These are phyloP conservation scores for Ganoderma lucidum DNA, from an alignment of 1,284 basidiomycete genomes.

Conservation along the genomic window DNA sequence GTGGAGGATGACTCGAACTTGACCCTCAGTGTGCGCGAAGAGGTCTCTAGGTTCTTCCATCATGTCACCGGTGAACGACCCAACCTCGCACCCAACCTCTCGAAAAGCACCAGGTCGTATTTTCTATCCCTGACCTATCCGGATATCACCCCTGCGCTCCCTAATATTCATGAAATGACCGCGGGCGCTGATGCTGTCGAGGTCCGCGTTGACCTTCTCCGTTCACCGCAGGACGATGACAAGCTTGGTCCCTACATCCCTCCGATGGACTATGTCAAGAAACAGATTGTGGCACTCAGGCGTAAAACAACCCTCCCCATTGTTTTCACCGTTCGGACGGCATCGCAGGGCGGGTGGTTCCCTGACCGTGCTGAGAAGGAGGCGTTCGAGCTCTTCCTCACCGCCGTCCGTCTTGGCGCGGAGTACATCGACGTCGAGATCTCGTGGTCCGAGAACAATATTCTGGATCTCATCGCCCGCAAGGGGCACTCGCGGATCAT, in stretches of 20 bases:
- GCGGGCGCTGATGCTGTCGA: constrained; percentile 95
- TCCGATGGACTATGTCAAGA: constrained; percentile 76
- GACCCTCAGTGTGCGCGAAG: constrained; percentile 44
- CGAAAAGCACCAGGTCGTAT: constrained; percentile 75
- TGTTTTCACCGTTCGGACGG: constrained; percentile 91
- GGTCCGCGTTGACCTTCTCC: constrained; percentile 91
- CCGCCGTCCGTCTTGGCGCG: constrained; percentile 85
- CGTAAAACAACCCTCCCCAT: constrained; percentile 85
- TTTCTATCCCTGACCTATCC: constrained; percentile 96
- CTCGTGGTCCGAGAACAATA: constrained; percentile 70
- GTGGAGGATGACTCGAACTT: constrained; percentile 21
- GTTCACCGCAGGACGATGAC: constrained; percentile 56
- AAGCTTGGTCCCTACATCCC: constrained; percentile 67
- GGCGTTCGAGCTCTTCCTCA: constrained; percentile 80
- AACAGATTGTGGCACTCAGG: constrained; percentile 85
- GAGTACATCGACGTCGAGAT: constrained; percentile 97
- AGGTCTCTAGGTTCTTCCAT: constrained; percentile 85
- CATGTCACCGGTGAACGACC: constrained; percentile 83
- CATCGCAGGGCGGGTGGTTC: constrained; percentile 92
- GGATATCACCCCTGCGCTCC: constrained; percentile 78
- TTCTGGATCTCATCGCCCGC: constrained; percentile 65
- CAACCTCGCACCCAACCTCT: constrained; percentile 71
- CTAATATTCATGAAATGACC: constrained; percentile 75
- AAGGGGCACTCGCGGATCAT: constrained; percentile 87
- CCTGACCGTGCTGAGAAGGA: constrained; percentile 82